Conservation (phyloP, 192 early-diverging fungal genomes). For the Coemansia sp. region DNA sequence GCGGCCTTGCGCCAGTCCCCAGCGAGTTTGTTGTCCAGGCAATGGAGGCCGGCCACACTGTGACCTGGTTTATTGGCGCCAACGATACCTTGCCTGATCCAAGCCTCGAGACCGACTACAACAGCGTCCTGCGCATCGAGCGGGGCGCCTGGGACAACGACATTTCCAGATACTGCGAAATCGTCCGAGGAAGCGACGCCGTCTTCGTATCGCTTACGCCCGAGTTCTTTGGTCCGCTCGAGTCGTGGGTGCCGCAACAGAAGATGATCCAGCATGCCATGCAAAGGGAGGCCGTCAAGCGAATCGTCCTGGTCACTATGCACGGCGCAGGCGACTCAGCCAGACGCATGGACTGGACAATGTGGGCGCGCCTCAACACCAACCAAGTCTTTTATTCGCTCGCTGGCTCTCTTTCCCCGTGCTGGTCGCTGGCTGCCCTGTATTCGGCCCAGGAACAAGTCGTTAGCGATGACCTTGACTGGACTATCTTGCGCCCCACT, state of each 20-base stretch:
- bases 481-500: constrained; percentile 36
- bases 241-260: constrained; percentile 11
- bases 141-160: constrained; percentile 23
- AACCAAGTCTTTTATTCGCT: constrained; percentile 27
- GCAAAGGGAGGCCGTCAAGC: constrained; percentile 11
- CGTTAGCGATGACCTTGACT: constrained; percentile 14
- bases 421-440: constrained; percentile 39
- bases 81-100: constrained; percentile 24
- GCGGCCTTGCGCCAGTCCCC: constrained; percentile 26
- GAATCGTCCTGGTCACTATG: constrained; percentile 28
- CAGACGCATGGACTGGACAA: constrained; percentile 30
- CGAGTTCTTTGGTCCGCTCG: constrained; percentile 16
- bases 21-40: constrained; percentile 36
- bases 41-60: constrained; percentile 19
- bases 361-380: constrained; percentile 27
- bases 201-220: constrained; percentile 34
- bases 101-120: constrained; percentile 20
- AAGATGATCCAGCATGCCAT: constrained; percentile 34
- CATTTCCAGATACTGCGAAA: constrained; percentile 18
- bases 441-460: constrained; percentile 38
- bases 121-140: constrained; percentile 20
- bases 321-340: constrained; percentile 39
- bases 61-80: constrained; percentile 29
- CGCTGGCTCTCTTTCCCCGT: constrained; percentile 4
- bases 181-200: constrained; percentile 18